A percentile compares a stretch with the other conserved stretches of the same genome.
phyloP scores from a whole-genome alignment of 768 basidiomycete species.

The Boletus edulis region DNA sequence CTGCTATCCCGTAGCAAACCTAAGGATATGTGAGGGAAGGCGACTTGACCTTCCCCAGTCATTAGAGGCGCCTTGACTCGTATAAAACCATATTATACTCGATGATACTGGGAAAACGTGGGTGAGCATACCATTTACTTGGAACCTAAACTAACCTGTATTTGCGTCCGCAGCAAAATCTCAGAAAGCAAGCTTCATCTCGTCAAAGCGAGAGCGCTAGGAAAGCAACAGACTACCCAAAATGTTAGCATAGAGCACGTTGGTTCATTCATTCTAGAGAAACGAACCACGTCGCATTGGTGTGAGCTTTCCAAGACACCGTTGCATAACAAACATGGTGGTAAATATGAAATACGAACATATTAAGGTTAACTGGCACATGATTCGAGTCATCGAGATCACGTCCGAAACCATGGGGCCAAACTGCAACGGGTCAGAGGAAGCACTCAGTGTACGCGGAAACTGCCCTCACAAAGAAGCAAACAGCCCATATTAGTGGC shows the following conservation, averaged over 20 bases:
- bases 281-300: conserved; percentile 11
- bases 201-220: neutral
- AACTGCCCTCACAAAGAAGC: conserved; percentile 19
- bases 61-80: neutral
- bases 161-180: neutral
- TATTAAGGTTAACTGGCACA: conserved; percentile 13
- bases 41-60: neutral
- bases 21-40: neutral
- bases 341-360: conserved; percentile 11
- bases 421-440: conserved; percentile 15
- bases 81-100: neutral
- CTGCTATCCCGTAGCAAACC: neutral
- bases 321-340: conserved; percentile 4
- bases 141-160: neutral
- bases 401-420: conserved; percentile 22
- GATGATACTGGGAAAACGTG: neutral
- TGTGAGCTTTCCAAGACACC: neutral
- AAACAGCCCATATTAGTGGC: conserved; percentile 15
- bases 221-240: conserved; percentile 6
- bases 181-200: neutral
- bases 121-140: neutral
- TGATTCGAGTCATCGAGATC: conserved; percentile 12
- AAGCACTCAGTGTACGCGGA: neutral
- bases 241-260: neutral
- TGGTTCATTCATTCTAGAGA: neutral